Evolutionary conservation across 768 basidiomycete species (phyloP).

Genomic region (Astraeus odoratus): DNA sequence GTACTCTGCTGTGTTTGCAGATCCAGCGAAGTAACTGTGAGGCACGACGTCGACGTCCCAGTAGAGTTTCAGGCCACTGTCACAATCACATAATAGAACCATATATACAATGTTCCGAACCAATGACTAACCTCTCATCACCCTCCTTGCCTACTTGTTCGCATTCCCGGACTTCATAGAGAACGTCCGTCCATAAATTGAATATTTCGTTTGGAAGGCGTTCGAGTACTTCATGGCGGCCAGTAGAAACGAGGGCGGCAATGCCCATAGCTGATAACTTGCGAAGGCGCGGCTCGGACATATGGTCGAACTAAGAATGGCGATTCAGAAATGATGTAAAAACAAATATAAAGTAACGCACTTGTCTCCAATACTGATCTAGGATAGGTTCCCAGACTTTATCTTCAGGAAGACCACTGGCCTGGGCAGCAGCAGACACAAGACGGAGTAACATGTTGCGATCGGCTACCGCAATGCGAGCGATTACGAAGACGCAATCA

Average conservation of each 20-base stretch:
- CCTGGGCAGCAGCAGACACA: slow-evolving; percentile 52
- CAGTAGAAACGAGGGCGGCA: slow-evolving; percentile 70
- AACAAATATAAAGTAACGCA: slow-evolving; percentile 26
- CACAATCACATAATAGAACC: background rate
- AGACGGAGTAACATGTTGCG: slow-evolving; percentile 63
- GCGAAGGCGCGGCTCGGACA: slow-evolving; percentile 79
- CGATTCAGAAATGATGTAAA: background rate
- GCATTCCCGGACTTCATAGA: slow-evolving; percentile 79
- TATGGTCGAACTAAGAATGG: slow-evolving; percentile 70
- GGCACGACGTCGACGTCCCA: slow-evolving; percentile 69
- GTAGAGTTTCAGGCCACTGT: slow-evolving; percentile 42
- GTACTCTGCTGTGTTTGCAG: slow-evolving; percentile 68
- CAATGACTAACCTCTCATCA: slow-evolving; percentile 27
- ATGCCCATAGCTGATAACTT: slow-evolving; percentile 83
- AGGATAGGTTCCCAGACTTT: slow-evolving; percentile 60
- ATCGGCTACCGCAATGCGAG: slow-evolving; percentile 66
- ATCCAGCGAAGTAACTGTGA: slow-evolving; percentile 50
- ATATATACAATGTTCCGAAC: background rate
- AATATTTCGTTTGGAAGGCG: slow-evolving; percentile 71
- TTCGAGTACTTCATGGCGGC: slow-evolving; percentile 61
- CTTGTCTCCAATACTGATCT: slow-evolving; percentile 80
- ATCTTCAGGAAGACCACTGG: slow-evolving; percentile 40
- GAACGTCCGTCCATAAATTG: slow-evolving; percentile 84
- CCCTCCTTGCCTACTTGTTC: slow-evolving; percentile 31
- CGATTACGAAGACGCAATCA: slow-evolving; percentile 66